A percentile compares a stretch with the other conserved stretches of the same genome.
Evolutionary conservation across 352 stramenopile species (phyloP).

Genomic region (Phytophthora podocarpi): DNA sequence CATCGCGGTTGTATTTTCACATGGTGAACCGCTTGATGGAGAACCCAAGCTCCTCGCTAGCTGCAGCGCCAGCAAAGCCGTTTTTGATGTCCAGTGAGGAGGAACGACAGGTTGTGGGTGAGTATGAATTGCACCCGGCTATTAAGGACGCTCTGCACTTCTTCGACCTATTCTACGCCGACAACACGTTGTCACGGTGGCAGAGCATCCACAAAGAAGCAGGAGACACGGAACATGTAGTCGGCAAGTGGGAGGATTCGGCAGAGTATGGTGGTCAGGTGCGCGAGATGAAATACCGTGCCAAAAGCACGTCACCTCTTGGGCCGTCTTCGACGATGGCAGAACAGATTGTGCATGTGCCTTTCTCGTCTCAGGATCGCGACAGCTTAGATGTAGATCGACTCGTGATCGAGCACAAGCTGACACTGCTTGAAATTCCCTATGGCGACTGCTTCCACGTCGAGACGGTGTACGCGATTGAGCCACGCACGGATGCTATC

Average conservation of each 20-base stretch:
- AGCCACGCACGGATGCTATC: conserved; percentile 39
- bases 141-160: conserved; percentile 65
- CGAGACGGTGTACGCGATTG: conserved; percentile 68
- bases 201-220: conserved; percentile 57
- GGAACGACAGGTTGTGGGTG: conserved; percentile 68
- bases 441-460: conserved; percentile 84
- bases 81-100: conserved; percentile 77
- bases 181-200: conserved; percentile 58
- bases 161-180: conserved; percentile 77
- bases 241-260: conserved; percentile 65
- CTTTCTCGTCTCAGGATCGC: conserved; percentile 43
- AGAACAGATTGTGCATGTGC: conserved; percentile 57
- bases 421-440: conserved; percentile 77
- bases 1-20: conserved; percentile 62
- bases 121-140: conserved; percentile 62
- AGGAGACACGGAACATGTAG: conserved; percentile 67
- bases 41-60: conserved; percentile 10
- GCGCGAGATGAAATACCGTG: conserved; percentile 76
- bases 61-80: conserved; percentile 38
- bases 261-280: conserved; percentile 62
- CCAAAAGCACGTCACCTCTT: conserved; percentile 73
- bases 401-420: conserved; percentile 65
- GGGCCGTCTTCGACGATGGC: conserved; percentile 68
- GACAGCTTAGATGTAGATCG: conserved; percentile 46
- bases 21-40: conserved; percentile 60